Percentiles rank a stretch among this genome's conserved stretches.
These are phyloP conservation scores for Saccharomyces hybrid DNA, from an alignment of 1,139 yeast genomes.

Conservation along the genomic window DNA sequence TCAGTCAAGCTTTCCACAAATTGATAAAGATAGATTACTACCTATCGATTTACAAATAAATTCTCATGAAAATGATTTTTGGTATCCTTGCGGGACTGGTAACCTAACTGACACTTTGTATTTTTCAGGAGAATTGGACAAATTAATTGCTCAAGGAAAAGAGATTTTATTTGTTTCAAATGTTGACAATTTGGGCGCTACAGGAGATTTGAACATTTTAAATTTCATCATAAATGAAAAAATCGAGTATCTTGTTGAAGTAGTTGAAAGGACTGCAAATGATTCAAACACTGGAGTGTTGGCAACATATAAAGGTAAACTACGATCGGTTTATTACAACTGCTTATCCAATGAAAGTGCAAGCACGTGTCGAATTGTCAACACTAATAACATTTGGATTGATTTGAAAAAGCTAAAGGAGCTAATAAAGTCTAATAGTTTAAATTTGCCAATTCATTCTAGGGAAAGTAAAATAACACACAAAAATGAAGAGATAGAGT, in stretches of 20 bases:
- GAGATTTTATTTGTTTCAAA: slow-evolving; percentile 92
- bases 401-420: slow-evolving; percentile 90
- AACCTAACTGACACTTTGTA: slow-evolving; percentile 89
- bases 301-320: slow-evolving; percentile 91
- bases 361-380: slow-evolving; percentile 95
- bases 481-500: slow-evolving; percentile 75
- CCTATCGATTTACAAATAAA: slow-evolving; percentile 70
- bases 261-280: slow-evolving; percentile 97
- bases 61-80: slow-evolving; percentile 68
- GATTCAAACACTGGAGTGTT: slow-evolving; percentile 99
- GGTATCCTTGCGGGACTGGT: slow-evolving; percentile 99
- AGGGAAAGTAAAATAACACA: slow-evolving; percentile 72
- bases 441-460: slow-evolving; percentile 92
- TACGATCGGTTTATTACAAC: slow-evolving; percentile 65
- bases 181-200: slow-evolving; percentile 98
- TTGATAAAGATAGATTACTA: slow-evolving; percentile 83
- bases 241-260: slow-evolving; percentile 95
- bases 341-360: slow-evolving; percentile 53
- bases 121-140: slow-evolving; percentile 87
- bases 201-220: slow-evolving; percentile 85
- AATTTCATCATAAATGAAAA: slow-evolving; percentile 89
- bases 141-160: slow-evolving; percentile 85
- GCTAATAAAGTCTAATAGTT: slow-evolving; percentile 74
- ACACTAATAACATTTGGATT: slow-evolving; percentile 97
- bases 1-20: slow-evolving; percentile 95